Base-by-base conservation (phyloP, 176 grass and related monocot genomes). In the Oryza longistaminata region DNA sequence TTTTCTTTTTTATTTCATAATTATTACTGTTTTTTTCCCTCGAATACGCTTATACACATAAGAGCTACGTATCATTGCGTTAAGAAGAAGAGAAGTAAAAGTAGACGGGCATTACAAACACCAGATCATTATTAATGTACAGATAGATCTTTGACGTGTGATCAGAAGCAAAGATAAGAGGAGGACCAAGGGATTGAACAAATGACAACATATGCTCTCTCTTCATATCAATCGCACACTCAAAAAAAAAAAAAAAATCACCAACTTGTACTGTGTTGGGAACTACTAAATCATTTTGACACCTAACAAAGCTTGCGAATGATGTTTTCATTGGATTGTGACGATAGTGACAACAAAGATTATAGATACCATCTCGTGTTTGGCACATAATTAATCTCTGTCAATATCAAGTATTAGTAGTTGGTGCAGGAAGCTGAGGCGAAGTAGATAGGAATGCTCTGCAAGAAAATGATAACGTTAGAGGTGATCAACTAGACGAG, bases 121-220 rank as follows among this genome's bases (percentile, higher is more conserved):
- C 53, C 53, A 58, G 17, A 58, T 3, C 21, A 70, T 46, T n/a
- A 31, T 50, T 33, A 55, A 8, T 29, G 0, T 17, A 8, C 17
- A 16, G 0, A 21, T 31, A 24, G 35, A 44, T 82, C 19, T 72
- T 82, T 34, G 39, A 1, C 49, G 58, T 24, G 11, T 24, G 17
- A 46, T 29, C 68, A 79, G 68, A 83, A 83, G 74, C 69, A 61
- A 87, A 7, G 15, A 48, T 25, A 55, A 68, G 21, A 16, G 11
- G 74, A 79, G 69, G 55, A 61, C 25, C 73, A 25, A 29, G 58
- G 68, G 22, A 50, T 48, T 74, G 27, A 79, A 22, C 73, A 82
- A 77, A 78, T 90, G 88, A 73, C 73, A 77, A 71, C 66, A 86
- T 86, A 86, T 86, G 73, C 7, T 66, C 17, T 15, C 14, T 64